phyloP scores from a whole-genome alignment of 345 rosid species.

The Populus ilicifolia region DNA sequence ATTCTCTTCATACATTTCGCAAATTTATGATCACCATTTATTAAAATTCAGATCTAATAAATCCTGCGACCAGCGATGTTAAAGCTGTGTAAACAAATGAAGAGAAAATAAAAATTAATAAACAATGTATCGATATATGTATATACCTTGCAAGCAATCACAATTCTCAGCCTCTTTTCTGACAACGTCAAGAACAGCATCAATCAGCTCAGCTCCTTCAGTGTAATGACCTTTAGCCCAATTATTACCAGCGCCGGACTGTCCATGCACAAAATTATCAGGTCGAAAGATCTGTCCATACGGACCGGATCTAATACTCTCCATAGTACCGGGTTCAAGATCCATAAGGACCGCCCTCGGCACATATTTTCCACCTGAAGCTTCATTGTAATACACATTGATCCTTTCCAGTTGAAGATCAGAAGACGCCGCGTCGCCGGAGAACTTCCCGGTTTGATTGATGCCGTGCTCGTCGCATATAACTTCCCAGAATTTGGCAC shows the following conservation, averaged over 20 bases:
- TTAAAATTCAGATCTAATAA: background rate
- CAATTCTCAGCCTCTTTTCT: slow-evolving; percentile 97
- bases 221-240: slow-evolving; percentile 96
- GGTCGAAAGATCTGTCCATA: slow-evolving; percentile 83
- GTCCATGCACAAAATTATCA: slow-evolving; percentile 81
- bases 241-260: slow-evolving; percentile 82
- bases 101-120: background rate
- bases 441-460: slow-evolving; percentile 76
- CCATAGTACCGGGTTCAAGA: slow-evolving; percentile 99
- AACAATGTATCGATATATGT: background rate
- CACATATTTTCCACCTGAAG: slow-evolving; percentile 86
- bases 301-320: slow-evolving; percentile 90
- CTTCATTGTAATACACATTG: slow-evolving; percentile 91
- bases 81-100: too few relatives aligned
- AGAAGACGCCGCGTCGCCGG: slow-evolving; percentile 43
- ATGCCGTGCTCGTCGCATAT: slow-evolving; percentile 95
- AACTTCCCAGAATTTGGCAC: slow-evolving; percentile 98
- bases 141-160: slow-evolving; percentile 89
- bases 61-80: background rate
- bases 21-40: background rate
- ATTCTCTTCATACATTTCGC: background rate
- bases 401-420: slow-evolving; percentile 85
- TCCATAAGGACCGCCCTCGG: slow-evolving; percentile 98
- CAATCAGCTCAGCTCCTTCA: slow-evolving; percentile 93
- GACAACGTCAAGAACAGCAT: slow-evolving; percentile 92